Conservation (phyloP, 1,284 basidiomycete species). For the Sparassis latifolia region DNA sequence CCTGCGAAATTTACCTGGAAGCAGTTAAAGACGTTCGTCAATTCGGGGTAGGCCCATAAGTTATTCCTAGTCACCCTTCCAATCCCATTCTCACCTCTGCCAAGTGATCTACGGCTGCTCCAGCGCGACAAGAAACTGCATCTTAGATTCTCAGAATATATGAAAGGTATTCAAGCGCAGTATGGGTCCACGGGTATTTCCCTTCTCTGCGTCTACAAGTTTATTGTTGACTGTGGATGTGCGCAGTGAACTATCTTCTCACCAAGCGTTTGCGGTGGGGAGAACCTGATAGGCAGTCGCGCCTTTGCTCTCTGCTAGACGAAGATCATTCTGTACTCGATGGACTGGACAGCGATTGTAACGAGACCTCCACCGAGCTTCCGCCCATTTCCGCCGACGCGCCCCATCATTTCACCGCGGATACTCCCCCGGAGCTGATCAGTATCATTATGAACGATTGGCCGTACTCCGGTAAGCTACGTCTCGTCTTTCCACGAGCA, state of each 20-base stretch:
- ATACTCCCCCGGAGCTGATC: slow-evolving; percentile 50
- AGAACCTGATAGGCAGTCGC: slow-evolving; percentile 51
- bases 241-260: slow-evolving; percentile 57
- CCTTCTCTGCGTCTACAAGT: not conserved
- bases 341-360: not conserved
- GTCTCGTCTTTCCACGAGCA: not conserved
- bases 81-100: not conserved
- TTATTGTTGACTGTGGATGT: not conserved
- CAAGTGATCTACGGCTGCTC: slow-evolving; percentile 59
- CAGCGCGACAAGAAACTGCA: slow-evolving; percentile 68
- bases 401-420: slow-evolving; percentile 56
- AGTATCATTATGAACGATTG: slow-evolving; percentile 78
- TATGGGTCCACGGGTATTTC: slow-evolving; percentile 62
- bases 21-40: slow-evolving; percentile 69
- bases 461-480: slow-evolving; percentile 66
- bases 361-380: slow-evolving; percentile 7
- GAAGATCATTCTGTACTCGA: not conserved
- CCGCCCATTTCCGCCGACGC: slow-evolving; percentile 24
- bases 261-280: slow-evolving; percentile 70
- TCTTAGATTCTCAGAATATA: slow-evolving; percentile 56
- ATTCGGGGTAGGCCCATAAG: slow-evolving; percentile 49
- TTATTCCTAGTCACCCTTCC: not conserved
- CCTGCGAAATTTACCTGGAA: slow-evolving; percentile 70
- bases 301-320: slow-evolving; percentile 31
- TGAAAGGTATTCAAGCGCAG: slow-evolving; percentile 41